phyloP scores from a whole-genome alignment of 139 green algal species.

The Coelastrella sp. region DNA sequence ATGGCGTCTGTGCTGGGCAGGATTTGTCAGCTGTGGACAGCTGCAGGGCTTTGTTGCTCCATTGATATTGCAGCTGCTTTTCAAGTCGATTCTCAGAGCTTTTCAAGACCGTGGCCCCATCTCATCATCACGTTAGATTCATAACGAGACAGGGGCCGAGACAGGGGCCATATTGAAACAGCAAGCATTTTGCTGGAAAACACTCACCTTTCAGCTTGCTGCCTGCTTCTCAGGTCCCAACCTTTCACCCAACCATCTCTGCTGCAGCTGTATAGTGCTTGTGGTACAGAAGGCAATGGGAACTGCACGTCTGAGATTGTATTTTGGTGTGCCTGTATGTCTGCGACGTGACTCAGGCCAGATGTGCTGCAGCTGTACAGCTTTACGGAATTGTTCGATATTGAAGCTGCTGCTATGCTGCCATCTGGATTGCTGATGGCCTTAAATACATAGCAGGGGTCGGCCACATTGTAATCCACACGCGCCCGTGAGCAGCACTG shows the following conservation, averaged over 20 bases:
- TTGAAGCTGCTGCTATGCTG: slow-evolving; percentile 56
- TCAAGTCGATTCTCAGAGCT: too few relatives aligned
- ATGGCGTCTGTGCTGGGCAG: too few relatives aligned
- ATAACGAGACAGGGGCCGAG: neutral
- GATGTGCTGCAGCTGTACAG: slow-evolving; percentile 53
- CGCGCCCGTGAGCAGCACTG: slow-evolving; percentile 49
- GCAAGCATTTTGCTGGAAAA: neutral
- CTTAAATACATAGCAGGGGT: slow-evolving; percentile 79
- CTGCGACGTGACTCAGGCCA: slow-evolving; percentile 59
- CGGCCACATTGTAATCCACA: slow-evolving; percentile 65
- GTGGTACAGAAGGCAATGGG: slow-evolving; percentile 44
- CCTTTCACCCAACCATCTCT: slow-evolving; percentile 69
- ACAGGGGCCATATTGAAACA: neutral
- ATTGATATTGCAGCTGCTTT: too few relatives aligned
- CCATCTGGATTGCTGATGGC: slow-evolving; percentile 37
- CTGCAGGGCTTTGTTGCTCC: too few relatives aligned
- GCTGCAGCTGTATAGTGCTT: slow-evolving; percentile 66
- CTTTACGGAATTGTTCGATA: slow-evolving; percentile 74
- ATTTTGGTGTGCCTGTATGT: slow-evolving; percentile 61
- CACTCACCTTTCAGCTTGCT: slow-evolving; percentile 53
- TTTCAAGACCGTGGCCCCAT: too few relatives aligned
- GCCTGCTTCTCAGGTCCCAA: slow-evolving; percentile 72
- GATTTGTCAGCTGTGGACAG: too few relatives aligned
- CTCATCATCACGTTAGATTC: too few relatives aligned
- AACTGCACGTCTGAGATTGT: slow-evolving; percentile 67